These are phyloP conservation scores for Trypanosoma congolense DNA, from an alignment of 208 protist genomes.

Conservation along the genomic window DNA sequence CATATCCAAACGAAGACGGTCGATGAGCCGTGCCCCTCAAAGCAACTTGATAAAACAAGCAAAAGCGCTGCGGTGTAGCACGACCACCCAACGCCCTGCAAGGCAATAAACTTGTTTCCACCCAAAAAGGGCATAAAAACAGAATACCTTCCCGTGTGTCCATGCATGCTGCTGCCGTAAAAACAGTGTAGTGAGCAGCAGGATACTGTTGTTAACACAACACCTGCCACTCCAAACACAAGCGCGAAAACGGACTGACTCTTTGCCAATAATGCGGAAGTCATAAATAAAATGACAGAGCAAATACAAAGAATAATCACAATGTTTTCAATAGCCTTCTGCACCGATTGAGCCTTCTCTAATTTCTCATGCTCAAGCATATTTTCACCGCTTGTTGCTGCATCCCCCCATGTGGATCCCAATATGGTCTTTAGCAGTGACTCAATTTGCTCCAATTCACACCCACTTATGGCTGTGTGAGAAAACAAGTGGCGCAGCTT, in stretches of 20 bases:
- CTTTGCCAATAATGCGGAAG: constrained; percentile 6
- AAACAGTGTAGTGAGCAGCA: constrained; percentile 56
- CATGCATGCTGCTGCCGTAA: constrained; percentile 55
- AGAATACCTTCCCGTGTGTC: constrained; percentile 31
- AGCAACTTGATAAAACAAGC: constrained; percentile 34
- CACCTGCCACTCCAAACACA: constrained; percentile 47
- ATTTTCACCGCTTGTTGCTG: constrained; percentile 10
- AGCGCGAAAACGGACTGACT: constrained; percentile 48
- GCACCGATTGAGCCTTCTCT: constrained; percentile 14
- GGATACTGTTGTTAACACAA: constrained; percentile 40
- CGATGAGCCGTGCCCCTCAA: constrained; percentile 36
- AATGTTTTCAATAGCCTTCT: constrained; percentile 51
- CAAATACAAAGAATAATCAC: constrained; percentile 35
- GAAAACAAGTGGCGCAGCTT: constrained; percentile 21
- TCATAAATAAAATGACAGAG: background rate
- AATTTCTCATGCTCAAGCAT: constrained; percentile 16
- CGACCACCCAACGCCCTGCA: constrained; percentile 56
- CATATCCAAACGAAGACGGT: constrained; percentile 31
- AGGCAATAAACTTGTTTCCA: constrained; percentile 43
- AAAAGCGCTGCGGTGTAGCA: constrained; percentile 35
- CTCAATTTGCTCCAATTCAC: constrained; percentile 19
- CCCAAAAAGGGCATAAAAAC: constrained; percentile 78
- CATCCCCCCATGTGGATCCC: constrained; percentile 15
- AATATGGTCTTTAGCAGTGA: constrained; percentile 21
- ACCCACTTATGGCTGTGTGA: constrained; percentile 10